Percentiles rank a stretch among this genome's conserved stretches.
Evolutionary conservation across 495 filamentous ascomycete genomes (phyloP).

Genomic region (Neurospora sp.): DNA sequence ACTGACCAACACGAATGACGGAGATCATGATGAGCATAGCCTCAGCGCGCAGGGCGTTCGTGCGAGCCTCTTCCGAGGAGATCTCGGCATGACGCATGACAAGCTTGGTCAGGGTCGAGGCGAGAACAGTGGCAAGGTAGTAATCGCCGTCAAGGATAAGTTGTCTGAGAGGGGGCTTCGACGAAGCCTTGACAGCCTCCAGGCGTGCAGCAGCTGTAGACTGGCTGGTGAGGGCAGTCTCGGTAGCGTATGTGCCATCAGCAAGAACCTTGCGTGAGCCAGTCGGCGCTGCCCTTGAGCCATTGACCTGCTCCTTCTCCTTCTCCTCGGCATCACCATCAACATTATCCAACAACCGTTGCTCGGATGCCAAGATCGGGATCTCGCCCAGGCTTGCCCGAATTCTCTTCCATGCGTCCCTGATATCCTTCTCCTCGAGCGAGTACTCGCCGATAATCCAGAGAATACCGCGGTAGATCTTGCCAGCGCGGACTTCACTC

Average conservation of each 20-base stretch:
- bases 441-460: constrained; percentile 99
- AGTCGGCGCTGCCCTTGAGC: constrained; percentile 64
- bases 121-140: constrained; percentile 90
- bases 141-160: constrained; percentile 96
- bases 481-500: constrained; percentile 89
- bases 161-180: constrained; percentile 91
- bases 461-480: constrained; percentile 90
- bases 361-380: constrained; percentile 91
- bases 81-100: constrained; percentile 98
- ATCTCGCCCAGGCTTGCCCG: constrained; percentile 92
- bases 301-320: constrained; percentile 65
- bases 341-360: constrained; percentile 68
- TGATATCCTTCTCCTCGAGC: constrained; percentile 83
- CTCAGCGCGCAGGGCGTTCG: constrained; percentile 89
- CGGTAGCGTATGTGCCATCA: constrained; percentile 95
- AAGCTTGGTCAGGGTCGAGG: constrained; percentile 90
- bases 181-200: constrained; percentile 92
- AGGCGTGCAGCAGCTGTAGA: constrained; percentile 82
- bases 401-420: constrained; percentile 95
- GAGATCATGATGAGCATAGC: constrained; percentile 99
- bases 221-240: constrained; percentile 89
- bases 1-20: constrained; percentile 94
- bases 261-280: constrained; percentile 88
- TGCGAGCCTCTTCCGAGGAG: constrained; percentile 74
- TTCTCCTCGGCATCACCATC: constrained; percentile 44